Evolutionary conservation across 2,329 filamentous ascomycete genomes (phyloP).

Genomic region (Sarocladium kiliense): DNA sequence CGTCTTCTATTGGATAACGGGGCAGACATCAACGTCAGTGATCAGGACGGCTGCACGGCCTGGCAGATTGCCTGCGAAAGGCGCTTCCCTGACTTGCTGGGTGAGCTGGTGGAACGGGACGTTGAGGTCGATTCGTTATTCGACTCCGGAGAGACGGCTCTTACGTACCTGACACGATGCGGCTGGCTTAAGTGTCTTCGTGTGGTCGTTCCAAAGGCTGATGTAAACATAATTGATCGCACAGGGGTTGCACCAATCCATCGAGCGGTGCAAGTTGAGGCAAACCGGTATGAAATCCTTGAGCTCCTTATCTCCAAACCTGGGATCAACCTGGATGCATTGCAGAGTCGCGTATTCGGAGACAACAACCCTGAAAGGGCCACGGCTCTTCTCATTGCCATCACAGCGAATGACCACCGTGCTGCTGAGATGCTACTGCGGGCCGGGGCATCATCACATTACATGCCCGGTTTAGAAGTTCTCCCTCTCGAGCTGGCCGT

Average conservation of each 20-base stretch:
- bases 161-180: not conserved
- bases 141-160: not conserved
- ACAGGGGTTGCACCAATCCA: not conserved
- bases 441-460: conserved; percentile 13
- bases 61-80: not conserved
- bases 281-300: not conserved
- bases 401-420: conserved; percentile 10
- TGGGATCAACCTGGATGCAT: conserved; percentile 1
- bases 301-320: conserved; percentile 3
- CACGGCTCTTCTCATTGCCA: conserved; percentile 12
- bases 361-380: not conserved
- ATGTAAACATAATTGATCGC: conserved; percentile 11
- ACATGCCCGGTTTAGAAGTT: conserved; percentile 9
- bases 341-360: not conserved
- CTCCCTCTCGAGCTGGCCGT: conserved; percentile 13
- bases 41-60: not conserved
- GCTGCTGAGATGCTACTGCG: conserved; percentile 15
- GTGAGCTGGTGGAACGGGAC: not conserved
- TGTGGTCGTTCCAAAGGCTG: not conserved
- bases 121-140: not conserved
- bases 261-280: not conserved
- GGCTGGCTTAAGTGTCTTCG: conserved; percentile 13
- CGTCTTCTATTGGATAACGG: not conserved
- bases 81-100: not conserved
- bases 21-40: not conserved